These are phyloP conservation scores for Tagetes patula DNA, from an alignment of 129 eudicot species.

Conservation along the genomic window DNA sequence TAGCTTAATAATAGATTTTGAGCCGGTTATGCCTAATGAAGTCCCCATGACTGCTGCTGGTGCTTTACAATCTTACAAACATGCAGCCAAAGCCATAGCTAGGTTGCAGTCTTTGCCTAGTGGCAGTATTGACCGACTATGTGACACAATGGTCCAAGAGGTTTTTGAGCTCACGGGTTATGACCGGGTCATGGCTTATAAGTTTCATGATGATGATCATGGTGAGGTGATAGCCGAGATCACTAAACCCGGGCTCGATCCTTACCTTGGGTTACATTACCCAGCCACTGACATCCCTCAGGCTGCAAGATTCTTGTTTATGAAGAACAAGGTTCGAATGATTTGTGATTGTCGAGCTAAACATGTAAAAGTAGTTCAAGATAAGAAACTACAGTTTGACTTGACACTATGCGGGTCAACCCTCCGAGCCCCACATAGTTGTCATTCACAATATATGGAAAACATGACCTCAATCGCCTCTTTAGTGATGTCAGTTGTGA, in stretches of 20 bases:
- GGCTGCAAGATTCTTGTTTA: slow-evolving; percentile 93
- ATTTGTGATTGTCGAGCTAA: slow-evolving; percentile 86
- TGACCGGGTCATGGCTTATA: slow-evolving; percentile 91
- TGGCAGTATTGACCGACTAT: slow-evolving; percentile 78
- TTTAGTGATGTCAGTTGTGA: slow-evolving; percentile 86
- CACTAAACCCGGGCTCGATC: slow-evolving; percentile 86
- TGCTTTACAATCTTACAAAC: slow-evolving; percentile 87
- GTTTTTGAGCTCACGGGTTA: slow-evolving; percentile 94
- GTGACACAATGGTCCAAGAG: slow-evolving; percentile 97
- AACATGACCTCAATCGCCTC: slow-evolving; percentile 95
- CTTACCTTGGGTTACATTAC: slow-evolving; percentile 91
- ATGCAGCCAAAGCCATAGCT: slow-evolving; percentile 87
- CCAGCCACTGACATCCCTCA: slow-evolving; percentile 98
- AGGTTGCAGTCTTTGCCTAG: slow-evolving; percentile 85
- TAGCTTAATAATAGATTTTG: slow-evolving; percentile 80
- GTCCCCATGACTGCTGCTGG: slow-evolving; percentile 99
- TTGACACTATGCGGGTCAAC: slow-evolving; percentile 89
- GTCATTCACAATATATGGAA: slow-evolving; percentile 92
- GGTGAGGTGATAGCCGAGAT: slow-evolving; percentile 89
- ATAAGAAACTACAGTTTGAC: slow-evolving; percentile 62
- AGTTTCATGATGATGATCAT: slow-evolving; percentile 95
- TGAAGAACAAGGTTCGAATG: slow-evolving; percentile 95
- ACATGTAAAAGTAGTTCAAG: slow-evolving; percentile 73
- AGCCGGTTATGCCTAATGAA: slow-evolving; percentile 94
- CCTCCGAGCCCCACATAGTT: slow-evolving; percentile 88